Base-by-base conservation (phyloP, 495 filamentous ascomycete species). In the Lepraria neglecta region DNA sequence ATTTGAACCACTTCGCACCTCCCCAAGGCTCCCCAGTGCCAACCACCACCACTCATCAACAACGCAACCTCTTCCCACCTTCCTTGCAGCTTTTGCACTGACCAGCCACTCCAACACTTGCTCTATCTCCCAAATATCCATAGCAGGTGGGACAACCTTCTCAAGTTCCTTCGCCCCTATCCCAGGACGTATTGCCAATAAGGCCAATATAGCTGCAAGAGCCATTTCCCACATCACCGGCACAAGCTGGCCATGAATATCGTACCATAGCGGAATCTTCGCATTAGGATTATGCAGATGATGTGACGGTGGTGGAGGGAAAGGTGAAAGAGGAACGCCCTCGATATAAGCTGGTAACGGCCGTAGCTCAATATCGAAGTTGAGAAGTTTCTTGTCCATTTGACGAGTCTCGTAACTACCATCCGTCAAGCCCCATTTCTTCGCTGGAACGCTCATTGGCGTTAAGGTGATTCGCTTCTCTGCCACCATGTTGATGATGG, bases 201-300 rank as follows among this genome's bases (percentile, higher is more conserved):
- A 78, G 21, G 84, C 75, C 10, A 84, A 62, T 14, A 89, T 75
- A 21, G 82, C 79, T 10, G 77, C 78, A 14, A 89, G 70, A 9
- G 82, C 79, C 66, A 81, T 73, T 3, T 83, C 74, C 91, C 91
- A 96, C 44, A 87, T 73, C 6, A 77, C 72, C 3, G 61, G 64
- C 42, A 88, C 78, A 14, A 91, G 71, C 10, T 80, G 71, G 1
- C 81, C 84, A 55, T 89, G 82, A 51, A 95, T 87, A 70, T 90
- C 89, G 62, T 82, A 82, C 91, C 91, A 96, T 30, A 91, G 72
- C 0, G 91, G 91, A 21, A 89, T 75, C 65, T 69, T 83, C 67
- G 64, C 74, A 68, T 45, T 63, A 59, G 40, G 72, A 65, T 46
- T 44, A 1, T 54, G 27, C 35, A 54, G 38, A 27, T 62, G 59